Conservation (phyloP, 2,329 filamentous ascomycete species). For the Nigrograna mackinnonii region DNA sequence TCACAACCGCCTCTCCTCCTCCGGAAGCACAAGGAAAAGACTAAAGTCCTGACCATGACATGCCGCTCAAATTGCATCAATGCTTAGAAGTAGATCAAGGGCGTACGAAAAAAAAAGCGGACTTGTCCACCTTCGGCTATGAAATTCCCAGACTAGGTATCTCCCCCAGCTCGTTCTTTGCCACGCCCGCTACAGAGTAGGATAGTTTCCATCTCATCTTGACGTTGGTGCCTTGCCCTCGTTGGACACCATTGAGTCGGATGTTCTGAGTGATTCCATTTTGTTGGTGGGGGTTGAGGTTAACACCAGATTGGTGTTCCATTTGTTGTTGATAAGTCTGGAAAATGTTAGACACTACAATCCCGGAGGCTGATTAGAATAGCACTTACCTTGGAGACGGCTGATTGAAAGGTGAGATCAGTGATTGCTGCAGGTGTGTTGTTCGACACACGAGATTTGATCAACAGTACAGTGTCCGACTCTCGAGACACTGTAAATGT, state of each 20-base stretch:
- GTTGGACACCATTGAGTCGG: conserved; percentile 73
- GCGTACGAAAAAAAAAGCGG: too few species aligned
- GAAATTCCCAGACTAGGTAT: conserved; percentile 78
- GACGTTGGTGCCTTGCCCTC: conserved; percentile 73
- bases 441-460: conserved; percentile 85
- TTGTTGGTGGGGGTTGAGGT: conserved; percentile 71
- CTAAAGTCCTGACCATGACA: too few species aligned
- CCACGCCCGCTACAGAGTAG: conserved; percentile 70
- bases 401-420: conserved; percentile 87
- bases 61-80: too few species aligned
- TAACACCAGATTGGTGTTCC: conserved; percentile 81
- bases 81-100: too few species aligned
- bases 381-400: conserved; percentile 79
- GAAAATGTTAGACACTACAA: not conserved
- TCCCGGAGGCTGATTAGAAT: conserved; percentile 8
- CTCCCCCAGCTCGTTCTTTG: conserved; percentile 80
- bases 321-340: conserved; percentile 82
- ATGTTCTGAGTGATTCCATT: conserved; percentile 83
- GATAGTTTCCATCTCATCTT: conserved; percentile 89
- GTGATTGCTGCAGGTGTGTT: conserved; percentile 70
- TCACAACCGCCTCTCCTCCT: too few species aligned
- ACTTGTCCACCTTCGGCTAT: too few species aligned
- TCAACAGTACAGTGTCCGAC: conserved; percentile 61
- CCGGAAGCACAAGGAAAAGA: too few species aligned
- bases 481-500: conserved; percentile 71